Conservation (phyloP, 495 filamentous ascomycete genomes). For the Penicillium lividum region DNA sequence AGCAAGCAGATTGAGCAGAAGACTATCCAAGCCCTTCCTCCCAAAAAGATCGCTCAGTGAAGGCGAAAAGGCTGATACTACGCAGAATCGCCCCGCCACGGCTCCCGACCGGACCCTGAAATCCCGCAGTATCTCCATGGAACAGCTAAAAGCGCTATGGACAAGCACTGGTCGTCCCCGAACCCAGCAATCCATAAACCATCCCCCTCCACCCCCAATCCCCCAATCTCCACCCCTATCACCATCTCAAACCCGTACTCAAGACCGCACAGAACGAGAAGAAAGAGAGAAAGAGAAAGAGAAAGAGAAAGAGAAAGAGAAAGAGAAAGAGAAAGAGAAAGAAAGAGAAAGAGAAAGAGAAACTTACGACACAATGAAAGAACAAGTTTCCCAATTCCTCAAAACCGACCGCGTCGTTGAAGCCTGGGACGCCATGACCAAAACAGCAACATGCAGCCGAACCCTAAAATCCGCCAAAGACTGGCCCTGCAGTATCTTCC, state of each 20-base stretch:
- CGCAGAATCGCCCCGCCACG: slow-evolving; percentile 27
- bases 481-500: slow-evolving; percentile 40
- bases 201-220: slow-evolving; percentile 6
- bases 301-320: too few relatives aligned
- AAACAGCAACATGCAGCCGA: slow-evolving; percentile 13
- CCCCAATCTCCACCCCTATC: not conserved
- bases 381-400: slow-evolving; percentile 41
- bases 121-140: slow-evolving; percentile 31
- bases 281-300: too few relatives aligned
- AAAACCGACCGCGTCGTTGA: slow-evolving; percentile 45
- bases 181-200: slow-evolving; percentile 19
- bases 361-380: slow-evolving; percentile 35
- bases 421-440: slow-evolving; percentile 36
- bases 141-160: slow-evolving; percentile 30
- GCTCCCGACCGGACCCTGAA: slow-evolving; percentile 31
- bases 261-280: not conserved
- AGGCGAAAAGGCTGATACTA: slow-evolving; percentile 17
- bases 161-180: slow-evolving; percentile 18
- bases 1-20: slow-evolving; percentile 27
- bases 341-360: not conserved
- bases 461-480: slow-evolving; percentile 25
- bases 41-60: slow-evolving; percentile 24
- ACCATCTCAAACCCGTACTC: slow-evolving; percentile 3
- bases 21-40: slow-evolving; percentile 33
- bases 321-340: too few relatives aligned